Base-by-base conservation (phyloP, 208 protist genomes). In the Tetramitus jugosus region DNA sequence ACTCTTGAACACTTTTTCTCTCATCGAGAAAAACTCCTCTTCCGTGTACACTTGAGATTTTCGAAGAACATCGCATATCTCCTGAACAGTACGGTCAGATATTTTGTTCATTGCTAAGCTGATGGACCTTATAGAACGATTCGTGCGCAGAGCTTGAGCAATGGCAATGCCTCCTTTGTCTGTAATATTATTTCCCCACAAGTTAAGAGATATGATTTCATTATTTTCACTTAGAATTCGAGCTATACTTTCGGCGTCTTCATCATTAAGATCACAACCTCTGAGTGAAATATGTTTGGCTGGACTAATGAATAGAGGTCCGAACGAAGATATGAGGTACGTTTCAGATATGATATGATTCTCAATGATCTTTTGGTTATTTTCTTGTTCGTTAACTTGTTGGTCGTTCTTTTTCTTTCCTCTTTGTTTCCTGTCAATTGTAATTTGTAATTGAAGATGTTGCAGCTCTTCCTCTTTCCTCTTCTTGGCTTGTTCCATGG, bases 61-160 rank as follows among this genome's bases (percentile, higher is more conserved):
- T 10, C 39, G 10, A 35, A 71, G 31, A 8, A 4, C 20, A 26
- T 46, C 49, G 33, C 65, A 71, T 33, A 71, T 49, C 35, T 71
- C 65, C 1, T 17, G 31, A 3, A 71, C 37, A 33, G 65, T 49
- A 8, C 49, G 10, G 29, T 71, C 65, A 29, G n/a, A 17, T 33
- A 71, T 71, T 71, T 13, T 17, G 17, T 71, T 71, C 65, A 71
- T 71, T 10, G 65, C 65, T 6, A 71, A 49, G 10, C 65, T 71
- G 10, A 71, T 23, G 4, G 39, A 49, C 0, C 31, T 14, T 6
- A 71, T 14, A 49, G 43, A 49, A 49, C 49, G 65, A 31, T 71
- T 71, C 7, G 65, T 49, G n/a, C 17, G 31, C 17, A 71, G 49
- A 49, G n/a, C 20, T 8, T 71, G 43, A 14, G 65, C 65, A 0